Base-by-base conservation (phyloP, 2,329 filamentous ascomycete genomes). In the Thielaviopsis populi region DNA sequence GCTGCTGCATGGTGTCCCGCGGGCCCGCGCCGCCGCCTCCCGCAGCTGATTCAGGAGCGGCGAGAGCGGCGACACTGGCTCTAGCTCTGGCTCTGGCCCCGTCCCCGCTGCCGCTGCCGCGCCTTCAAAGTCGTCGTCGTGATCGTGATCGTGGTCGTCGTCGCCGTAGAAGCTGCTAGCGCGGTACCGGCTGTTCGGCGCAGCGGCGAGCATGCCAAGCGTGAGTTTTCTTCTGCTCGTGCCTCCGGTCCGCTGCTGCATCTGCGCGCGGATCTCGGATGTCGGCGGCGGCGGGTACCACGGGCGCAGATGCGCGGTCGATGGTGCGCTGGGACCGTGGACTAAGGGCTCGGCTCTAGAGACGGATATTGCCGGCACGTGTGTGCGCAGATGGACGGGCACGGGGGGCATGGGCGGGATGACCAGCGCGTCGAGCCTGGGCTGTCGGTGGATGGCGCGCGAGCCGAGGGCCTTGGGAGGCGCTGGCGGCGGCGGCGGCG, bases 1-100 rank as follows among this genome's bases (percentile, higher is more conserved):
- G 1, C 42, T 56, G 50, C 27, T 56, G 13, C 15, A 10, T 30
- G 50, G 50, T 2, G 10, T 27, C 17, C 53, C 17, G 13, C 24
- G 41, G 10, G 59, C 11, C 27, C 46, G 61, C 6, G 61, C 48
- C 22, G 64, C 64, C 3, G 64, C 64, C 59, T 66, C 64, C 7
- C 64, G 17, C 40, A 66, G 30, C 22, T 66, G 64, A 30, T 59
- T 66, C 30, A 66, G 67, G 22, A 70, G 64, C 3, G 68, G 67
- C 8, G 70, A 70, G 50, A 73, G 59, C 8, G 68, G 67, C 1
- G 68, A 68, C 17, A 70, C 63, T 1, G 72, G 71, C 7, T 63
- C 61, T n/a, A n/a, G n/a, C n/a, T n/a, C n/a, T n/a, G n/a, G n/a
- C n/a, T n/a, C n/a, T n/a, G n/a, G n/a, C n/a, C n/a, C n/a, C n/a